Base-by-base conservation (phyloP, 163 green algal genomes). In the Volvox carteri region DNA sequence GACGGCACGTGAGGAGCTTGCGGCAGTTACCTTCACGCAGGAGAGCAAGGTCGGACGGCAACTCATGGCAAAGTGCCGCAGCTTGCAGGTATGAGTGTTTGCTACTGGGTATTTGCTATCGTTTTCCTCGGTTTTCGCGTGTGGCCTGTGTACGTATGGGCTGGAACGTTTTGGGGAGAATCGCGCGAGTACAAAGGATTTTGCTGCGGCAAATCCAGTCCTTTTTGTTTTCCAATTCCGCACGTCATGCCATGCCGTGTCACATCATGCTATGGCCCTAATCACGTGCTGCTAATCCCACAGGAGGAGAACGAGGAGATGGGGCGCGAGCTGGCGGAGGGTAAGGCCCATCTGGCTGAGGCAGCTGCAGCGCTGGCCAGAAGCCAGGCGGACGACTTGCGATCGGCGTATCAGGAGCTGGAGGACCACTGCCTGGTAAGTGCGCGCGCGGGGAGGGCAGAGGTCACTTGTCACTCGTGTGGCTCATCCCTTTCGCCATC, bases 221-320 rank as follows among this genome's bases (percentile, higher is more conserved):
- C n/a, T n/a, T n/a, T n/a, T n/a, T n/a, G n/a, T n/a, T n/a, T n/a
- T n/a, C n/a, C n/a, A n/a, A n/a, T n/a, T n/a, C n/a, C n/a, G n/a
- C n/a, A n/a, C n/a, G n/a, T n/a, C n/a, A n/a, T n/a, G n/a, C n/a
- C n/a, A n/a, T n/a, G n/a, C n/a, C n/a, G n/a, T n/a, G n/a, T n/a
- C n/a, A n/a, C n/a, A n/a, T n/a, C n/a, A n/a, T n/a, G n/a, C n/a
- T n/a, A n/a, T n/a, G n/a, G n/a, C n/a, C n/a, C n/a, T n/a, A n/a
- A n/a, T n/a, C n/a, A n/a, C n/a, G n/a, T n/a, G n/a, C n/a, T n/a
- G n/a, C n/a, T n/a, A n/a, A n/a, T n/a, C n/a, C n/a, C 18, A 39
- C 80, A 87, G 90, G 94, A 97, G 19, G 96, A 98, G 86, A 98
- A 98, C 84, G 95, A 97, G 72, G 95, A 98, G 80, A 95, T 98